phyloP scores from a whole-genome alignment of 2,329 filamentous ascomycete genomes.

The Cyclaneusma minus region DNA sequence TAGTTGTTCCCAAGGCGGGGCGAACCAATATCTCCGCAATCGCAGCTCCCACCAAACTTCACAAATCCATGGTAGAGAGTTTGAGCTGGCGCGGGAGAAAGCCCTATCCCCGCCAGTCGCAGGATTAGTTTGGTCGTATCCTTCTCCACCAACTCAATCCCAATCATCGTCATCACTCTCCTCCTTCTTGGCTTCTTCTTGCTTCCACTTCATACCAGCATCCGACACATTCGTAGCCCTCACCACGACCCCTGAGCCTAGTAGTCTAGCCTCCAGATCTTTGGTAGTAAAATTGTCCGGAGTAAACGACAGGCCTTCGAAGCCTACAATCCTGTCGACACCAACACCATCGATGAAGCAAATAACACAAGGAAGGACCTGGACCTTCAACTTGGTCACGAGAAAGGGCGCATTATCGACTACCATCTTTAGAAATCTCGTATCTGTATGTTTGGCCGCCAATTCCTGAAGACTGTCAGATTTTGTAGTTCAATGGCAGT shows the following conservation, averaged over 20 bases:
- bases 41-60: too few species aligned
- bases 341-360: constrained; percentile 38
- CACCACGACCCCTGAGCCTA: constrained; percentile 32
- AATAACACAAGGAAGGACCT: constrained; percentile 42
- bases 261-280: constrained; percentile 34
- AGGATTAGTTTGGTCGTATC: too few species aligned
- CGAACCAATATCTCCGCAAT: too few species aligned
- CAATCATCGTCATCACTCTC: constrained; percentile 34
- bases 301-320: constrained; percentile 38
- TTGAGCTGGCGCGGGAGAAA: too few species aligned
- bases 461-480: constrained; percentile 21
- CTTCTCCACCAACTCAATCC: too few species aligned
- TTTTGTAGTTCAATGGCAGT: not conserved
- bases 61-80: too few species aligned
- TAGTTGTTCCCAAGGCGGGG: too few species aligned
- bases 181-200: constrained; percentile 21
- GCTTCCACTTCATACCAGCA: constrained; percentile 20
- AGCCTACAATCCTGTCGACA: constrained; percentile 40
- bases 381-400: constrained; percentile 38
- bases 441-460: constrained; percentile 40
- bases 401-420: constrained; percentile 44
- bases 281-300: constrained; percentile 34
- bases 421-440: constrained; percentile 39
- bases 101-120: too few species aligned
- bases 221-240: constrained; percentile 33